Evolutionary conservation across 129 eudicot species (phyloP).

Genomic region (Lactuca saligna): DNA sequence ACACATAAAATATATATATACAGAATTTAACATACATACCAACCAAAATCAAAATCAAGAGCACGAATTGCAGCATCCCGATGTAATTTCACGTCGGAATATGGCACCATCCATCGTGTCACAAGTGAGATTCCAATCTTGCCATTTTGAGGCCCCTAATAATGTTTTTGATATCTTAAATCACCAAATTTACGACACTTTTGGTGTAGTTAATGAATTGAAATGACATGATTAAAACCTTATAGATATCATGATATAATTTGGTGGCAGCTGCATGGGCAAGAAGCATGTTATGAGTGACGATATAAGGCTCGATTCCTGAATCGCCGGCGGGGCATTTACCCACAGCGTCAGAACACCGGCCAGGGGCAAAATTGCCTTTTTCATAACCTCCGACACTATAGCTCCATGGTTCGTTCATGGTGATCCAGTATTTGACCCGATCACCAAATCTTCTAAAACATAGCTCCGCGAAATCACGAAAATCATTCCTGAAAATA

Average conservation of each 20-base stretch:
- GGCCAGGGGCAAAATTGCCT: slow-evolving; percentile 58
- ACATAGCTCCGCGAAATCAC: slow-evolving; percentile 64
- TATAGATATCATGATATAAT: slow-evolving; percentile 47
- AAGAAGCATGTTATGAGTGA: slow-evolving; percentile 57
- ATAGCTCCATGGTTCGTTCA: slow-evolving; percentile 62
- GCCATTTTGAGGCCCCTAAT: slow-evolving; percentile 61
- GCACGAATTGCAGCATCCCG: slow-evolving; percentile 50
- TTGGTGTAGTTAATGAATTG: not conserved
- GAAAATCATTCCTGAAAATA: slow-evolving; percentile 49
- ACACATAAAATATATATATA: too few relatives aligned
- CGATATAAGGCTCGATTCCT: slow-evolving; percentile 63
- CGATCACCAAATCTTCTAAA: slow-evolving; percentile 58
- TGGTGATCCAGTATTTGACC: slow-evolving; percentile 67
- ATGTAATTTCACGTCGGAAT: slow-evolving; percentile 33
- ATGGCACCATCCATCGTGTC: slow-evolving; percentile 58
- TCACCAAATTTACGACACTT: not conserved
- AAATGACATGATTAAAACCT: slow-evolving; percentile 24
- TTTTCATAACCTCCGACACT: slow-evolving; percentile 39
- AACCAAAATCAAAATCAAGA: slow-evolving; percentile 55
- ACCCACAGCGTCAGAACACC: slow-evolving; percentile 46
- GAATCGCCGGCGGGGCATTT: slow-evolving; percentile 58
- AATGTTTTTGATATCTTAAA: not conserved
- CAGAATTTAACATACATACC: slow-evolving; percentile 33
- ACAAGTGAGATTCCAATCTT: slow-evolving; percentile 54
- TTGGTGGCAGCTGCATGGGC: slow-evolving; percentile 61